Evolutionary conservation across 768 basidiomycete genomes (phyloP).

Genomic region (Phaeotremella fagi): DNA sequence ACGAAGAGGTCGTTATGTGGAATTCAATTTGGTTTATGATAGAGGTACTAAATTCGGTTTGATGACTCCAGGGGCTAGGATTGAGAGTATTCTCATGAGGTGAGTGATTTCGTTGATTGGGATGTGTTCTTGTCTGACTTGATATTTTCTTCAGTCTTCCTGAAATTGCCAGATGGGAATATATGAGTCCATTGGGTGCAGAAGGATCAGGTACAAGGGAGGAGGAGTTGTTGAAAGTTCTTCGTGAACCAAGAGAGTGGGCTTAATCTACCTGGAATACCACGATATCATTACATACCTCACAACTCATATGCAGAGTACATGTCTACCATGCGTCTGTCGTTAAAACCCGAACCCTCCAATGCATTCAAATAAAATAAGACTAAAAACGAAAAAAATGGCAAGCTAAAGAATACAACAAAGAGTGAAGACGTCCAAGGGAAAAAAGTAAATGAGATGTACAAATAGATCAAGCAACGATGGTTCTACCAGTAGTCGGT

Average conservation of each 20-base stretch:
- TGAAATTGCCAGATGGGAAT: conserved; percentile 84
- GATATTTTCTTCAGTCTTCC: conserved; percentile 53
- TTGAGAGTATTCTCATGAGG: conserved; percentile 88
- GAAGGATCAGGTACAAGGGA: conserved; percentile 61
- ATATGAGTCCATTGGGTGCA: conserved; percentile 68
- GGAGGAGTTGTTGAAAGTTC: conserved; percentile 58
- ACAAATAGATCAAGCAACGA: neutral
- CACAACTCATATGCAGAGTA: too few relatives aligned
- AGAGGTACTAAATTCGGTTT: conserved; percentile 83
- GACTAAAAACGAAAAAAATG: neutral
- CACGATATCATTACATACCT: too few relatives aligned
- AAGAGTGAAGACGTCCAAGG: too few relatives aligned
- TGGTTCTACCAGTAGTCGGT: neutral
- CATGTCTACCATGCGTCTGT: too few relatives aligned
- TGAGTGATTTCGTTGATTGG: conserved; percentile 22
- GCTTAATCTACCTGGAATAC: conserved; percentile 22
- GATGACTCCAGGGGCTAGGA: conserved; percentile 74
- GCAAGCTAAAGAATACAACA: neutral
- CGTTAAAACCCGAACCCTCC: too few relatives aligned
- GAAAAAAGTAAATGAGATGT: neutral
- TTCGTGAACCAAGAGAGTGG: conserved; percentile 66
- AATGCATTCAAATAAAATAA: too few relatives aligned
- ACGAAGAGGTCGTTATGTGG: conserved; percentile 85
- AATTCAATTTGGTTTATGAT: conserved; percentile 85
- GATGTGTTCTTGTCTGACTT: neutral